Conservation (phyloP, 176 grass and related monocot genomes). For the Ensete ventricosum region DNA sequence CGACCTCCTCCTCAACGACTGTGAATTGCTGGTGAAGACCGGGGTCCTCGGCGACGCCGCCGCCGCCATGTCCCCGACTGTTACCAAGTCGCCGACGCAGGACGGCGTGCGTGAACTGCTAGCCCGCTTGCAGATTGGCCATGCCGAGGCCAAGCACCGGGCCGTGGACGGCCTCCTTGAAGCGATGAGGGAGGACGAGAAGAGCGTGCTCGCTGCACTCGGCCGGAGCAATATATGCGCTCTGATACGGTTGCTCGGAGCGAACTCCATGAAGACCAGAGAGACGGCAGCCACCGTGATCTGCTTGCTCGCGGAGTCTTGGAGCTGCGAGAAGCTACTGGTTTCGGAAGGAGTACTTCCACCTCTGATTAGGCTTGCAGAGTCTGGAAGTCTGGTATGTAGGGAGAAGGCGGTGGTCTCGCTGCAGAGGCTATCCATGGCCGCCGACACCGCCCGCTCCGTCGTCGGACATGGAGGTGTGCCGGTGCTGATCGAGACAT, state of each 20-base stretch:
- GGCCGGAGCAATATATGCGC: constrained; percentile 1
- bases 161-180: constrained; percentile 11
- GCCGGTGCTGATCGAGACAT: constrained; percentile 7
- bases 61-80: background rate
- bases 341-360: constrained; percentile 10
- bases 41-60: constrained; percentile 63
- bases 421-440: constrained; percentile 14
- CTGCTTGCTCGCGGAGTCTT: constrained; percentile 4
- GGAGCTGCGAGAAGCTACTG: constrained; percentile 8
- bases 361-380: background rate
- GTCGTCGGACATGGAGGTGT: constrained; percentile 9
- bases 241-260: background rate
- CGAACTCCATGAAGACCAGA: background rate
- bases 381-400: constrained; percentile 1
- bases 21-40: constrained; percentile 74
- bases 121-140: constrained; percentile 14
- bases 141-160: constrained; percentile 13
- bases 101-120: constrained; percentile 7
- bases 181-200: constrained; percentile 16
- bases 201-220: background rate
- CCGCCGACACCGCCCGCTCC: constrained; percentile 3
- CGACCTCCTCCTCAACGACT: constrained; percentile 75
- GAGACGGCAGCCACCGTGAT: constrained; percentile 12
- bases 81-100: background rate
- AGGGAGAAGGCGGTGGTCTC: constrained; percentile 11